Conservation (phyloP, 192 early-diverging fungal genomes). For the Haplosporangium gracile region DNA sequence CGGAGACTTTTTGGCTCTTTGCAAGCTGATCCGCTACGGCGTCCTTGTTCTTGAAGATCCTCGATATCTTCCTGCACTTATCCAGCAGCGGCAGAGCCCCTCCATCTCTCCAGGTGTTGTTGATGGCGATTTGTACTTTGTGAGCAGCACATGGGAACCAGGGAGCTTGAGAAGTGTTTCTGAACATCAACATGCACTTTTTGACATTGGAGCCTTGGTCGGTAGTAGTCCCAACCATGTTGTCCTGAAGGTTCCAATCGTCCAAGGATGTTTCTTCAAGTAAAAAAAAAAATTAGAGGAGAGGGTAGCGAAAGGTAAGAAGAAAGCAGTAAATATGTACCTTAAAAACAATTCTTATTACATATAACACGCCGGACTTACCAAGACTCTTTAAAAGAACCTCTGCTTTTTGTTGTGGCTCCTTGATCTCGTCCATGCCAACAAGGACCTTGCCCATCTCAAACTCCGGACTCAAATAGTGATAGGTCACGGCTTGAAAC, state of each 20-base stretch:
- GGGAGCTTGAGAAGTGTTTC: not conserved
- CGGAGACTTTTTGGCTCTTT: not conserved
- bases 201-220: slow-evolving; percentile 30
- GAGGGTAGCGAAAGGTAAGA: not conserved
- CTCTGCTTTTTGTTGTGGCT: slow-evolving; percentile 18
- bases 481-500: slow-evolving; percentile 12
- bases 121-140: slow-evolving; percentile 22
- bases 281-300: not conserved
- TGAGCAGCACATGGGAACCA: slow-evolving; percentile 25
- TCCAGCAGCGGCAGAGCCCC: slow-evolving; percentile 12
- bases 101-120: slow-evolving; percentile 16
- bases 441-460: slow-evolving; percentile 23
- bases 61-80: slow-evolving; percentile 17
- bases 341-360: not conserved
- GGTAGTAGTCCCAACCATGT: slow-evolving; percentile 4
- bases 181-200: slow-evolving; percentile 10
- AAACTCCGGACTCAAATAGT: slow-evolving; percentile 21
- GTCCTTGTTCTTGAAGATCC: slow-evolving; percentile 22
- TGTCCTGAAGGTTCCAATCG: slow-evolving; percentile 8
- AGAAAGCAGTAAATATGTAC: not conserved
- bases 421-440: slow-evolving; percentile 17
- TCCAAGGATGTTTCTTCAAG: not conserved
- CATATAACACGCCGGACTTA: slow-evolving; percentile 2
- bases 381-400: slow-evolving; percentile 13
- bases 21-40: slow-evolving; percentile 5